Percentiles rank a stretch among this genome's conserved stretches.
These are phyloP conservation scores for Periconia macrospinosa DNA, from an alignment of 2,329 filamentous ascomycete species.

Conservation along the genomic window DNA sequence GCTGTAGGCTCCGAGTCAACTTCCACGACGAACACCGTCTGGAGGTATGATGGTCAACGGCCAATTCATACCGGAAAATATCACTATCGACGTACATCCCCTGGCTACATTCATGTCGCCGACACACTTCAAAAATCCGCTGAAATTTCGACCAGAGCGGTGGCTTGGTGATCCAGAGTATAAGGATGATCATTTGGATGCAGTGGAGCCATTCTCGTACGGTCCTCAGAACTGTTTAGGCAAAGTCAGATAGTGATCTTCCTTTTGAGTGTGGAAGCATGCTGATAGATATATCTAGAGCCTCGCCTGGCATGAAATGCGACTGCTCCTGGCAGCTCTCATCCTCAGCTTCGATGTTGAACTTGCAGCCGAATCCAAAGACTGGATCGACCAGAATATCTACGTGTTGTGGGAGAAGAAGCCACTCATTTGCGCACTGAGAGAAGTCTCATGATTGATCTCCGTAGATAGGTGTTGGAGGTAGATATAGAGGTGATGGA, in stretches of 20 bases:
- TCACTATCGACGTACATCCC: background rate
- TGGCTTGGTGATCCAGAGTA: conserved; percentile 39
- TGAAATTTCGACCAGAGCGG: conserved; percentile 45
- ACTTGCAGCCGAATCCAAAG: conserved; percentile 33
- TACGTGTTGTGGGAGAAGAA: conserved; percentile 45
- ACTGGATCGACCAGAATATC: conserved; percentile 35
- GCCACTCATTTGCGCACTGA: conserved; percentile 36
- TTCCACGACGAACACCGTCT: background rate
- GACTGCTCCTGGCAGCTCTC: conserved; percentile 43
- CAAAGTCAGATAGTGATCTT: conserved; percentile 18
- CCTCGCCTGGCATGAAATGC: conserved; percentile 46
- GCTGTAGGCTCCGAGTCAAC: background rate
- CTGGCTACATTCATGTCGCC: conserved; percentile 18
- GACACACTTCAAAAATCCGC: conserved; percentile 39
- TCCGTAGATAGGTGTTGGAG: background rate
- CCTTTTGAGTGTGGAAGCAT: background rate
- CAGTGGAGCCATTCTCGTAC: conserved; percentile 49
- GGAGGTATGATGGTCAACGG: background rate
- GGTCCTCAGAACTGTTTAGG: conserved; percentile 46
- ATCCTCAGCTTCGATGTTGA: conserved; percentile 45
- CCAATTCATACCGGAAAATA: conserved; percentile 1
- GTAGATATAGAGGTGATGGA: too few species aligned
- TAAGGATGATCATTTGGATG: conserved; percentile 32
- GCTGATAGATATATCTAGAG: conserved; percentile 17
- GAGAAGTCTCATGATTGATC: background rate